Percentiles rank a stretch among this genome's conserved stretches.
Conservation (phyloP, 805 yeast genomes). For the Sugiyamaella lignohabitans region DNA sequence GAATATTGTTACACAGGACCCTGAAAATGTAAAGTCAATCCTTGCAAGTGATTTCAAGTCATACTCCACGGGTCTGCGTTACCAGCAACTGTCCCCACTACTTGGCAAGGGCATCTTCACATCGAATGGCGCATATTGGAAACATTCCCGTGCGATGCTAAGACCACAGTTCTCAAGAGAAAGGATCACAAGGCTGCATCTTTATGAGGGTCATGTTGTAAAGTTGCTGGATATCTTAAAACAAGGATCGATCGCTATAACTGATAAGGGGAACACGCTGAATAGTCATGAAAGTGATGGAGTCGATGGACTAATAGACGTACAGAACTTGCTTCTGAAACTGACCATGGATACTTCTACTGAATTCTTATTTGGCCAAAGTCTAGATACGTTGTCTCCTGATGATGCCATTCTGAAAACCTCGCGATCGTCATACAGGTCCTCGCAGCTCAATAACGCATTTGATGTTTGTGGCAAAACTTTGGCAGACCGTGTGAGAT, state of each 20-base stretch:
- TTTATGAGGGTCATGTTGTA: slow-evolving; percentile 25
- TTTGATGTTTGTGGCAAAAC: background rate
- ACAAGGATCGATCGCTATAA: slow-evolving; percentile 2
- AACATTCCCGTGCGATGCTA: slow-evolving; percentile 32
- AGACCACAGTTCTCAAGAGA: slow-evolving; percentile 32
- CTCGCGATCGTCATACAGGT: background rate
- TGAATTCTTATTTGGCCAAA: slow-evolving; percentile 32
- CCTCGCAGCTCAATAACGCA: background rate
- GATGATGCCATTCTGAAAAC: slow-evolving; percentile 11
- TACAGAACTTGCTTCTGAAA: slow-evolving; percentile 26
- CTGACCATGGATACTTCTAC: slow-evolving; percentile 33
- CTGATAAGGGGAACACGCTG: background rate
- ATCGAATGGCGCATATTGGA: slow-evolving; percentile 31
- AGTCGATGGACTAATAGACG: slow-evolving; percentile 19
- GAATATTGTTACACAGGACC: slow-evolving; percentile 18
- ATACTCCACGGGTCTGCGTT: slow-evolving; percentile 26
- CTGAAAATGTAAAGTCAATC: slow-evolving; percentile 30
- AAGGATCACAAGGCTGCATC: slow-evolving; percentile 26
- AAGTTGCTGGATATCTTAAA: slow-evolving; percentile 23
- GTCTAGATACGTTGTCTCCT: slow-evolving; percentile 24
- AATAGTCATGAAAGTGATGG: slow-evolving; percentile 1
- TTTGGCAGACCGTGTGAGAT: slow-evolving; percentile 3
- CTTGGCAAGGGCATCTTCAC: slow-evolving; percentile 34
- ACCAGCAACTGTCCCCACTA: slow-evolving; percentile 23
- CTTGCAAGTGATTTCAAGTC: slow-evolving; percentile 30